phyloP scores from a whole-genome alignment of 108 stramenopile species.

The Skeletonema menzelii region DNA sequence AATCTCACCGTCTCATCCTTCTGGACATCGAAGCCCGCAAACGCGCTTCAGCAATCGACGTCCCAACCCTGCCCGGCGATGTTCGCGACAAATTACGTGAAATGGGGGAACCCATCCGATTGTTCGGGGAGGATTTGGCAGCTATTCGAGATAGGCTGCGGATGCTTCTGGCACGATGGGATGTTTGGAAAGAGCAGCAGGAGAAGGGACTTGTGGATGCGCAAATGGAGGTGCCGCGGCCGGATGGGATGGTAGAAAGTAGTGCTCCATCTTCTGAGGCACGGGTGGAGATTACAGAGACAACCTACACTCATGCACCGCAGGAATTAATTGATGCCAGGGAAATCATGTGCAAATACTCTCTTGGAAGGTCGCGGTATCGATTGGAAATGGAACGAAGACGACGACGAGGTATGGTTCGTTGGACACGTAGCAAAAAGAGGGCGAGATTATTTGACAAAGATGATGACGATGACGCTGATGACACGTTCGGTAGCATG shows the following conservation, averaged over 20 bases:
- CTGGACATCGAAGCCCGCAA: constrained; percentile 82
- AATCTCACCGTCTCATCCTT: constrained; percentile 59
- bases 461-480: constrained; percentile 40
- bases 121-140: constrained; percentile 92
- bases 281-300: constrained; percentile 46
- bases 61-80: constrained; percentile 83
- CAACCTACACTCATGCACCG: constrained; percentile 88
- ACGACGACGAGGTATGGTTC: constrained; percentile 56
- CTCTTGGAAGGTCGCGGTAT: constrained; percentile 60
- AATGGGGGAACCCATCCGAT: constrained; percentile 74
- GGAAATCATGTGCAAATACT: constrained; percentile 68
- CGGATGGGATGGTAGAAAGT: constrained; percentile 40
- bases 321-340: constrained; percentile 81
- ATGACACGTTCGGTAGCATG: constrained; percentile 16
- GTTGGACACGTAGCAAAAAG: constrained; percentile 46
- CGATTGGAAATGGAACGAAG: constrained; percentile 76
- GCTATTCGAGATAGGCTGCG: constrained; percentile 85
- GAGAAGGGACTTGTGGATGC: constrained; percentile 7
- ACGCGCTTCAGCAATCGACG: constrained; percentile 73
- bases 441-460: constrained; percentile 42
- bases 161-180: constrained; percentile 61
- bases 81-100: constrained; percentile 70
- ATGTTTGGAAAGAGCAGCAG: constrained; percentile 53
- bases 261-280: not conserved
- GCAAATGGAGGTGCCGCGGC: constrained; percentile 21